A percentile compares a stretch with the other conserved stretches of the same genome.
Conservation (phyloP, 1,284 basidiomycete species). For the Cryptococcus deneoformans region DNA sequence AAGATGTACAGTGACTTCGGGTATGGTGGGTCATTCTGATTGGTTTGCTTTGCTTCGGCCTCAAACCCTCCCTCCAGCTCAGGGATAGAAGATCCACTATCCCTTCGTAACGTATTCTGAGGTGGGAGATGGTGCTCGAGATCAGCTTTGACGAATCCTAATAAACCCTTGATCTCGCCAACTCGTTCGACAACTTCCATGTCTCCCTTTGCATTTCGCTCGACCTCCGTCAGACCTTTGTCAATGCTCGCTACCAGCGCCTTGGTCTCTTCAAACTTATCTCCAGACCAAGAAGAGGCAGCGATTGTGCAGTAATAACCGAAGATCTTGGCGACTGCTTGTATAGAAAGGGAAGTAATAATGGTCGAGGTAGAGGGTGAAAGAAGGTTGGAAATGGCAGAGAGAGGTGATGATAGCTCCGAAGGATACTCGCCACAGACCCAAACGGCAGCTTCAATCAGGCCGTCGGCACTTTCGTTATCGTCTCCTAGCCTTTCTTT, state of each 20-base stretch:
- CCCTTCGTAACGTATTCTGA: not conserved
- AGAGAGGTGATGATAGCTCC: constrained; percentile 35
- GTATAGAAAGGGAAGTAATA: constrained; percentile 71
- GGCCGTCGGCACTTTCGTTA: constrained; percentile 65
- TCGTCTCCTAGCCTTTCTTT: constrained; percentile 54
- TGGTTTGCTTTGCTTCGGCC: constrained; percentile 8
- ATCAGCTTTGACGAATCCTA: constrained; percentile 77
- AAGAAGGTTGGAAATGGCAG: constrained; percentile 59
- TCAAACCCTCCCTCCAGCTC: constrained; percentile 45
- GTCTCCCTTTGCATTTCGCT: constrained; percentile 54
- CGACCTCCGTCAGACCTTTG: constrained; percentile 57
- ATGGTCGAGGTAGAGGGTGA: constrained; percentile 56
- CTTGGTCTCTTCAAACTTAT: constrained; percentile 55
- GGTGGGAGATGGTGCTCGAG: constrained; percentile 57
- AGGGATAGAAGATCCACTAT: constrained; percentile 20
- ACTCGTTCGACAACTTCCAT: constrained; percentile 93
- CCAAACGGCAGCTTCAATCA: constrained; percentile 90
- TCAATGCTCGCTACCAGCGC: constrained; percentile 61
- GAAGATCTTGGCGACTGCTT: constrained; percentile 82
- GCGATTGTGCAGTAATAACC: constrained; percentile 75
- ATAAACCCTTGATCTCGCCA: constrained; percentile 73
- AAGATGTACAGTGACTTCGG: constrained; percentile 90
- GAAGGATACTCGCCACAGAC: constrained; percentile 81
- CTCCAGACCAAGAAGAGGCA: constrained; percentile 64
- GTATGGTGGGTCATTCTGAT: constrained; percentile 34